phyloP scores from a whole-genome alignment of 345 rosid species.

The Eucalyptus marginata region DNA sequence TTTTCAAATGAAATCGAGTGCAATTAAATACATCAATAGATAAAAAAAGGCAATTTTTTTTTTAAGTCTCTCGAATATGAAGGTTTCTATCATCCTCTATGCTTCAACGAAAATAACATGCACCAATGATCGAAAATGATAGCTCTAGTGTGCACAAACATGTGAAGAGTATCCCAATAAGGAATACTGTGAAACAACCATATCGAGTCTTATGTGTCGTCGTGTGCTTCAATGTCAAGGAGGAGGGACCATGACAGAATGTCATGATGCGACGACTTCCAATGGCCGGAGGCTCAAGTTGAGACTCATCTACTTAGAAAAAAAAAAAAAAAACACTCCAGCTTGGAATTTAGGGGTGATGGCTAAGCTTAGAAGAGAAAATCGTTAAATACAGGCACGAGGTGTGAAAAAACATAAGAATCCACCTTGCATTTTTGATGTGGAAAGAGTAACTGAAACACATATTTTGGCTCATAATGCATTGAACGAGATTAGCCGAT shows the following conservation, averaged over 20 bases:
- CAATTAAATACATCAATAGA: not conserved
- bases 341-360: not conserved
- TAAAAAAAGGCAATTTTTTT: not conserved
- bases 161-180: not conserved
- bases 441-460: not conserved
- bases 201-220: not conserved
- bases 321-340: not conserved
- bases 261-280: rapidly evolving
- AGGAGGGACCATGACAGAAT: not conserved
- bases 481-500: too few species aligned
- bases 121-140: not conserved
- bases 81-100: not conserved
- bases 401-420: not conserved
- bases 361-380: not conserved
- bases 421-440: not conserved
- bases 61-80: not conserved
- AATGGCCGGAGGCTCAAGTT: not conserved
- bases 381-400: not conserved
- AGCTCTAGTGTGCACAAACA: not conserved
- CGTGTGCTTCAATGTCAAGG: not conserved
- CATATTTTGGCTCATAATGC: too few species aligned
- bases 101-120: not conserved
- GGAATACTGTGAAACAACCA: rapidly evolving
- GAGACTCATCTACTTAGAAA: not conserved
- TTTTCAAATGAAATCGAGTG: not conserved